Evolutionary conservation across 2,329 filamentous ascomycete genomes (phyloP), one percentile per base, ranked within the genome.

Genomic region (Neofusicoccum parvum): DNA sequence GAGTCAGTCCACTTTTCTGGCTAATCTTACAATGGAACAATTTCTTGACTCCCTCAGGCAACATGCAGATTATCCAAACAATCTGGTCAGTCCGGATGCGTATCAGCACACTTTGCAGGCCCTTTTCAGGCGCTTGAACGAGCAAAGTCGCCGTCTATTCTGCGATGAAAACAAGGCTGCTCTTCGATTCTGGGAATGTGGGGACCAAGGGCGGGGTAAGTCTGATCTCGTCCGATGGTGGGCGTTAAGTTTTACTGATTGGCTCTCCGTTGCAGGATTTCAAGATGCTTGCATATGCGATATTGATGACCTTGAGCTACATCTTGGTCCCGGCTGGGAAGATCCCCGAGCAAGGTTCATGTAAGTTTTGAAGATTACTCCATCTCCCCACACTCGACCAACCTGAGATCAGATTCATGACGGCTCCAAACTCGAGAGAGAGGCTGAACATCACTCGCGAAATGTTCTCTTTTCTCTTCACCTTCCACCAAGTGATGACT

Each of bases 401-500:
- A 58, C 11, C n/a, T n/a, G n/a, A 11, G 20, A 12, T 27, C n/a
- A 73, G 71, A 17, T 73, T 73, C 45, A 23, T 71, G 2, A 65
- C 68, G 54, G 66, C 68, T 9, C 68, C 48, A 10, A 67, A 69
- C 23, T 67, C 65, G 17, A 69, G 70, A n/a, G 70, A 66, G 0
- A 14, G 66, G 9, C 60, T 73, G 17, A 64, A 49, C 11, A 67
- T 73, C n/a, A 67, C 70, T 0, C 58, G 54, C 14, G 3, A 48
- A 0, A 73, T 73, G 71, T 46, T 72, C 5, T 53, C 34, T 1
- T 66, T 71, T 2, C 43, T 71, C 0, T 68, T 71, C 27, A 37
- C 70, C 0, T 74, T 76, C 62, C 71, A 75, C 65, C 76, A 80
- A 71, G 72, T 79, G 0, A 72, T 73, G 66, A 71, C 75, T 1